Evolutionary conservation across 306 rosid species (phyloP), one percentile per base, ranked within the genome.

Genomic region (Malus asiatica): DNA sequence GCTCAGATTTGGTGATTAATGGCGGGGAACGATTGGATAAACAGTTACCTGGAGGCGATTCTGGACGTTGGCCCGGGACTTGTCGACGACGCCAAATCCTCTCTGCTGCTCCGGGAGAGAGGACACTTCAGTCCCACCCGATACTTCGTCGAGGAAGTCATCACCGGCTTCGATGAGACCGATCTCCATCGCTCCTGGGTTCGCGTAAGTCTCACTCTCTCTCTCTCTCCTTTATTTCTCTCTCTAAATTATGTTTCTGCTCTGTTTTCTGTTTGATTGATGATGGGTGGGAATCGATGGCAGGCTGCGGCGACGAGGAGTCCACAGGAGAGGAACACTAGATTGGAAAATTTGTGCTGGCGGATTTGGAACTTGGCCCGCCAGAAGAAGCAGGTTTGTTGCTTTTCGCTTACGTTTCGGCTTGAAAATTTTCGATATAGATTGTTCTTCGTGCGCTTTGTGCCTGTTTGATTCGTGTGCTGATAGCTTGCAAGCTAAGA

Each of bases 341-440:
- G 97, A 74, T 80, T 95, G 92, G 99, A 95, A 85, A 95, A 95
- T 81, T 86, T 95, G 96, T 92, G 98, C 68, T 95, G 98, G 98
- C 88, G 99, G 86, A 95, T 95, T 84, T 95, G 99, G 99, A 95
- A 95, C 82, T 88, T 95, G 68, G 97, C 99, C 84, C 93, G 97
- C 63, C 97, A 95, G 86, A 95, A 90, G 88, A 95, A 95, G 86
- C 99, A 95, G 97, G 97, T 93, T 80, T 5, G 6, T 61, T 35
- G 20, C 23, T 62, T 8, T 23, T n/a, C 8, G 5, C 5, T 2
- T 69, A 7, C 23, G 65, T 46, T 18, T 66, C 1, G 7, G 1
- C 4, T 53, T 32, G 32, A 35, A n/a, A 7, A 38, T 35, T n/a
- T 65, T 3, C 13, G 30, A 18, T 15, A 18, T 75, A 19, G 13